Evolutionary conservation across 345 rosid genomes (phyloP).

Genomic region (Trapa incisa): DNA sequence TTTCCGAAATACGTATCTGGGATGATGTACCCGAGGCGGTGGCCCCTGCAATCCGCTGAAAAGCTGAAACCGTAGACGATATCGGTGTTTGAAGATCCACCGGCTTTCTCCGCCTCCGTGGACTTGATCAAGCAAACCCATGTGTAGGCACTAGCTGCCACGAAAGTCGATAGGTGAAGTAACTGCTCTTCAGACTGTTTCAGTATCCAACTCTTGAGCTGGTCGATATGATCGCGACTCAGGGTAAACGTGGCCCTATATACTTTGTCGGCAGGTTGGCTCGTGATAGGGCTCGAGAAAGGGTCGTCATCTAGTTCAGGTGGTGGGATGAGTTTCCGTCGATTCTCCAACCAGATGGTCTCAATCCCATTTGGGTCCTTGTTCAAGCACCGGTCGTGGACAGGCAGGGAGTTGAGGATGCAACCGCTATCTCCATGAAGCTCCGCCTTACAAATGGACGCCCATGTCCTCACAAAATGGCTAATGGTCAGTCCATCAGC

Average conservation of each 20-base stretch:
- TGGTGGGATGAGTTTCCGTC: background rate
- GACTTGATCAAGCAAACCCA: conserved; percentile 27
- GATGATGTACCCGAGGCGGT: conserved; percentile 6
- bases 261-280: conserved; percentile 10
- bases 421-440: background rate
- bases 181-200: background rate
- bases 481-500: conserved; percentile 28
- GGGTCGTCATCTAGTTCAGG: background rate
- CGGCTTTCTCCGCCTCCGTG: background rate
- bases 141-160: conserved; percentile 15
- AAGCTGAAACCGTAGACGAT: conserved; percentile 10
- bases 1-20: conserved; percentile 28
- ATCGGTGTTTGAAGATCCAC: background rate
- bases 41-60: conserved; percentile 15
- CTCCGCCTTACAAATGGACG: conserved; percentile 3
- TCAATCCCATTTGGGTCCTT: background rate
- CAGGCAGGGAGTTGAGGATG: conserved; percentile 1
- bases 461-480: conserved; percentile 39
- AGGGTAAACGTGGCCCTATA: conserved; percentile 18
- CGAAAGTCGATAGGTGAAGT: conserved; percentile 14
- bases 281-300: background rate
- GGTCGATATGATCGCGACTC: conserved; percentile 2
- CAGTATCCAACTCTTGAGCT: conserved; percentile 15
- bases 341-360: background rate
- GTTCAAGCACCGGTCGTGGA: conserved; percentile 5